These are phyloP conservation scores for Thalassiosira livingstoniorum DNA, from an alignment of 352 stramenopile genomes.

Conservation along the genomic window DNA sequence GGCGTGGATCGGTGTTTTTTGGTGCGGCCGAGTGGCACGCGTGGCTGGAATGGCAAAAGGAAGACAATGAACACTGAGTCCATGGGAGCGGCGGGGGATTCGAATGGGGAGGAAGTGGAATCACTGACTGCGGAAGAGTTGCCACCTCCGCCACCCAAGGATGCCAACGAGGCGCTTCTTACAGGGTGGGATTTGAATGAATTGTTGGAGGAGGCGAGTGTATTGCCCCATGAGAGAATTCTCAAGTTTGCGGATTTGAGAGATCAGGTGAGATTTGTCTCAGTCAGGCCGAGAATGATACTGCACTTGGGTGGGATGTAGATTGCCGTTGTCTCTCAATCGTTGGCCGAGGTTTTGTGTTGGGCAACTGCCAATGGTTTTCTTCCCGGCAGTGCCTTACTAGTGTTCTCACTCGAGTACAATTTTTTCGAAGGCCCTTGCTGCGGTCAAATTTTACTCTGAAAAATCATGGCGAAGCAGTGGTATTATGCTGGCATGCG, in stretches of 20 bases:
- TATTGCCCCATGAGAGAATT: constrained; percentile 93
- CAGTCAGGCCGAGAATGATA: no score
- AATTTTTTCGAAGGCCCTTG: no score
- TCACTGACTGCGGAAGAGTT: background rate
- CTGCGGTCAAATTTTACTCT: no score
- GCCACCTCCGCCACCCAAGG: constrained; percentile 88
- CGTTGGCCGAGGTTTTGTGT: no score
- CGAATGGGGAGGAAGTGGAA: background rate
- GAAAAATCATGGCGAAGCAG: no score
- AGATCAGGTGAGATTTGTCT: constrained; percentile 83
- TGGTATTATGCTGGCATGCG: no score
- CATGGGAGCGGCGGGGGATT: background rate
- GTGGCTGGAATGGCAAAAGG: constrained; percentile 32
- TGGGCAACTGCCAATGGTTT: no score
- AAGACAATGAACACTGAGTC: background rate
- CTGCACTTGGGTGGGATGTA: no score
- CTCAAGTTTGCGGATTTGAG: constrained; percentile 92
- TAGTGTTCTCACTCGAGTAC: no score
- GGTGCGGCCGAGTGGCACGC: constrained; percentile 86
- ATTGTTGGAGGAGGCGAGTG: constrained; percentile 88
- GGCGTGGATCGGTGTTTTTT: constrained; percentile 90
- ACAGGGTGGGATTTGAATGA: constrained; percentile 89
- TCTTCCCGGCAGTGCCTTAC: no score
- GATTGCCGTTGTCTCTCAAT: no score
- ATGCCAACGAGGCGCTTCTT: constrained; percentile 98